Conservation (phyloP, 805 yeast genomes). For the Metschnikowia orientalis region DNA sequence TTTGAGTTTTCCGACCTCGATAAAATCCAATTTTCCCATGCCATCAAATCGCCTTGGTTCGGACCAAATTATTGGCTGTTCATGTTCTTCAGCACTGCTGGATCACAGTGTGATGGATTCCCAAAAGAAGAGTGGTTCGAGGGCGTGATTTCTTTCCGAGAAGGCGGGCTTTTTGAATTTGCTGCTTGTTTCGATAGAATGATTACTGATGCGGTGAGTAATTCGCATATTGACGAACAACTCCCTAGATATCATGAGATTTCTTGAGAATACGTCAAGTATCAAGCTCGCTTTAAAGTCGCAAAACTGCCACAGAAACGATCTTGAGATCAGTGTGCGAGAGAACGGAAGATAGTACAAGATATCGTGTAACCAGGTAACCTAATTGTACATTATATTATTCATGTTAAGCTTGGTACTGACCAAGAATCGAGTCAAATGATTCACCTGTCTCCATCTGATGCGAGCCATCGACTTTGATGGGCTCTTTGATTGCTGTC, state of each 20-base stretch:
- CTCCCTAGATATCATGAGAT: slow-evolving; percentile 37
- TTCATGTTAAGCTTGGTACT: too few species aligned
- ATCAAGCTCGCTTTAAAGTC: too few species aligned
- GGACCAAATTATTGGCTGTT: slow-evolving; percentile 50
- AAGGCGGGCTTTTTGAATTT: slow-evolving; percentile 47
- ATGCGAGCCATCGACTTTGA: too few species aligned
- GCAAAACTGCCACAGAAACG: too few species aligned
- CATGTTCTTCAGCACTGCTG: slow-evolving; percentile 31
- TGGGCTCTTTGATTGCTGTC: slow-evolving; percentile 28
- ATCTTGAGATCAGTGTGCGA: too few species aligned
- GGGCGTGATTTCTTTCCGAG: slow-evolving; percentile 38
- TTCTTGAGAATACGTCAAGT: not conserved
- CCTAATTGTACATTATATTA: too few species aligned
- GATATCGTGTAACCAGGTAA: too few species aligned
- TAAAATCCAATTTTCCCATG: slow-evolving; percentile 32
- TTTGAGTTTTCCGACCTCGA: slow-evolving; percentile 28
- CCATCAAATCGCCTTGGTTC: slow-evolving; percentile 48
- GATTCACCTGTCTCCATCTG: too few species aligned
- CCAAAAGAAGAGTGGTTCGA: slow-evolving; percentile 36
- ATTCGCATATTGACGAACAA: slow-evolving; percentile 40
- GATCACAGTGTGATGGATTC: slow-evolving; percentile 37
- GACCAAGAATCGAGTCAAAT: too few species aligned
- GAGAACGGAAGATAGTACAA: too few species aligned
- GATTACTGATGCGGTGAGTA: slow-evolving; percentile 33
- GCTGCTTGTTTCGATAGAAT: slow-evolving; percentile 28